Evolutionary conservation across 2,329 filamentous ascomycete species (phyloP), one percentile per base, ranked within the genome.

Genomic region (Alternaria triticimaculans): DNA sequence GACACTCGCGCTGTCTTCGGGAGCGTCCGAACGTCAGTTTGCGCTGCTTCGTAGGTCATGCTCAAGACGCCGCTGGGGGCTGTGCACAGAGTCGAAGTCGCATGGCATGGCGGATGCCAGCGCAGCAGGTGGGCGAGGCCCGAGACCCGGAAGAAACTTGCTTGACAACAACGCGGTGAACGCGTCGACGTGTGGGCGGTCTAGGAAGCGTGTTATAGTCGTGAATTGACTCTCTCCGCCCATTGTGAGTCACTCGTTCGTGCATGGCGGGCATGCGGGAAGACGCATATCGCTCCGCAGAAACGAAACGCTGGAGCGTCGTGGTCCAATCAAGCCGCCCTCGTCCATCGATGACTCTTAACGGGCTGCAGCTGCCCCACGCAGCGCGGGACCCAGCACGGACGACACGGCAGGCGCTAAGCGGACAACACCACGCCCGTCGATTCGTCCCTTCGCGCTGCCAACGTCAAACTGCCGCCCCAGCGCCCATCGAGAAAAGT

Each of bases 201-300:
- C 60, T 72, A 46, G 63, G 51, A 67, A 68, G 69, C 78, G 77
- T 79, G 78, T 79, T 79, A 77, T 79, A 76, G 77, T 78, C 77
- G 78, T 70, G 78, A 75, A 69, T 45, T 23, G 20, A 18, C 44
- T 69, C 61, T 70, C 69, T 58, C 72, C 71, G 75, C 71, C 75
- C 65, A 70, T 65, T 67, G 67, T 80, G 78, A 80, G 75, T 80
- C 78, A 80, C 75, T 66, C 58, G 62, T 63, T 65, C 44, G 70
- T 75, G 68, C 71, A 71, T 63, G 26, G 61, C 65, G 55, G 65
- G 59, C 48, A 68, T 67, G 65, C 69, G 64, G 66, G 62, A 64
- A 61, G 48, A 70, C 71, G 73, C 74, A 71, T 65, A 64, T 64
- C 56, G 66, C 63, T 55, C 60, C 33, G 62, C 66, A 64, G 68